phyloP scores from a whole-genome alignment of 139 green algal genomes.

The Auxenochlorella pyrenoidosa region DNA sequence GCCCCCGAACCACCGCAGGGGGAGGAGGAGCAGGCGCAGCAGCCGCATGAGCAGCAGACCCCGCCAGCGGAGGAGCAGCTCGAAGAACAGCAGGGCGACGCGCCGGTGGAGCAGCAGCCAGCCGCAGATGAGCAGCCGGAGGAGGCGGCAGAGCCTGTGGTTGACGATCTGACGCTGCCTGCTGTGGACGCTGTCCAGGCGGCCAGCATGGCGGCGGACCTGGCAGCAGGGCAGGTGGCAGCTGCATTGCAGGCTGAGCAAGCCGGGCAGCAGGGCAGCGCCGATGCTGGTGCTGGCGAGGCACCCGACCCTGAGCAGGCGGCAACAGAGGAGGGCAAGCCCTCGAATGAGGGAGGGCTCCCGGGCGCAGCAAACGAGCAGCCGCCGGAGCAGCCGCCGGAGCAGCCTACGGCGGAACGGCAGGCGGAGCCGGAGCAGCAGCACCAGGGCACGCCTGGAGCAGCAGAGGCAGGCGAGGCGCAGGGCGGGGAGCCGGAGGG shows the following conservation, averaged over 20 bases:
- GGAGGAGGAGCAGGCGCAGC: conserved; percentile 1
- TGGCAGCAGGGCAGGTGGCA: neutral
- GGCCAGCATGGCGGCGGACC: neutral
- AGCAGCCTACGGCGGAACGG: neutral
- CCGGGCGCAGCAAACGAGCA: neutral
- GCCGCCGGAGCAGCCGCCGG: neutral
- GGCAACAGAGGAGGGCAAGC: no score
- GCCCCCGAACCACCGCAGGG: conserved; percentile 17
- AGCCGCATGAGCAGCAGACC: neutral
- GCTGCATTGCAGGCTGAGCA: neutral
- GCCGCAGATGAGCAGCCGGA: neutral
- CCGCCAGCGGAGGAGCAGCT: conserved; percentile 9
- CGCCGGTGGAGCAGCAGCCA: neutral
- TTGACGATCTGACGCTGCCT: neutral
- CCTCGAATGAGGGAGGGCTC: no score
- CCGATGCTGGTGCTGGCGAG: neutral
- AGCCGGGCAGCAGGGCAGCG: neutral
- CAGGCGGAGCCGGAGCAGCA: neutral
- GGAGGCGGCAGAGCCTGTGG: neutral
- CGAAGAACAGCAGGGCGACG: conserved; percentile 13
- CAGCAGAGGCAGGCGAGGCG: neutral
- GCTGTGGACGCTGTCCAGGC: neutral
- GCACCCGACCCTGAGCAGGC: no score
- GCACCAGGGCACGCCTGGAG: neutral
- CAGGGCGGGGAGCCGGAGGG: neutral